Evolutionary conservation across 345 rosid genomes (phyloP), one percentile per base, ranked within the genome.

Genomic region (Gossypium raimondii): DNA sequence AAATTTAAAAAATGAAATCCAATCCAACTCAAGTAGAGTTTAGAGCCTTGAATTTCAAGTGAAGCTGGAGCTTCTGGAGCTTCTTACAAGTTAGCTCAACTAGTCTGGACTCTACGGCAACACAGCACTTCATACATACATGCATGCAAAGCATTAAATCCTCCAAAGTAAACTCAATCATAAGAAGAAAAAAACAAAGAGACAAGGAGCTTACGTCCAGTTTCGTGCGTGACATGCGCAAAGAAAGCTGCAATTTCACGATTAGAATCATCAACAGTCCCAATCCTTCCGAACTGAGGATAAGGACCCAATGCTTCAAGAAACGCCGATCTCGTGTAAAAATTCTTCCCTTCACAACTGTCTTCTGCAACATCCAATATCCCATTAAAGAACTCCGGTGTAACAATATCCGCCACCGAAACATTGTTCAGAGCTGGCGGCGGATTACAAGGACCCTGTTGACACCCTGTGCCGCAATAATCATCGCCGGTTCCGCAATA

Each of bases 221-320:
- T 87, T 62, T 82, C 91, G 61, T 85, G 89, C 0, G 87, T 81
- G 38, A 85, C 80, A 22, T 85, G 87, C 34, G 85, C 91, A 12
- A 87, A 87, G 64, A 82, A 81, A 0, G 87, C 87, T 0, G 87
- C 87, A 3, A 85, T 80, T 78, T 87, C 91, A n/a, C 89, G 80
- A 73, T 75, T 86, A 7, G 91, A 85, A 67, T 72, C 80, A 18
- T 78, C 84, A 7, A 10, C 55, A 0, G 86, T 61, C 2, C 85
- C 88, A 2, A 75, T 43, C 7, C 73, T 82, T 3, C 85, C 88
- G 9, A 87, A 87, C 3, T 73, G 59, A 41, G 84, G 52, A 6
- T 65, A 87, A 1, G 74, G 53, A 53, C 56, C 67, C 0, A 67
- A 57, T 9, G 86, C 88, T 22, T 51, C 76, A 0, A 86, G 73